A percentile compares a stretch with the other conserved stretches of the same genome.
Conservation (phyloP, 1,139 yeast species). For the Geotrichum phurueaensis region DNA sequence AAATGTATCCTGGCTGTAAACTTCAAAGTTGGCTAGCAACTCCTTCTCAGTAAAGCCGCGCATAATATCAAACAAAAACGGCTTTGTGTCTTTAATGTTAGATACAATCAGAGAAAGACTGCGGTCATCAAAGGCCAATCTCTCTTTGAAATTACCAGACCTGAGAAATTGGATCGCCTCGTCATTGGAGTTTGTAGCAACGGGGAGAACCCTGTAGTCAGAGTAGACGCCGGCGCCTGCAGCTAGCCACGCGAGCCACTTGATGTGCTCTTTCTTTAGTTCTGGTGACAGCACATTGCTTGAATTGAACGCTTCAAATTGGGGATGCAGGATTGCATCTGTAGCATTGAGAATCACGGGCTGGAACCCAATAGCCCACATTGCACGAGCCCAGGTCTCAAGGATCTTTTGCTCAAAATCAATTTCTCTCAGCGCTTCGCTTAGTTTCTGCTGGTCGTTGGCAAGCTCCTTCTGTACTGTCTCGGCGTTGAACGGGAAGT, state of each 20-base stretch:
- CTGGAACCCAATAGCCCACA: constrained; percentile 33
- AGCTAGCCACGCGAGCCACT: constrained; percentile 30
- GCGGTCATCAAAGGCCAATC: constrained; percentile 9
- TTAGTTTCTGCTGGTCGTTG: background rate
- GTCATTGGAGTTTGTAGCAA: constrained; percentile 15
- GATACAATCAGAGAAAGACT: constrained; percentile 8
- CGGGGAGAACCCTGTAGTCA: constrained; percentile 28
- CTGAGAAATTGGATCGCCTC: constrained; percentile 11
- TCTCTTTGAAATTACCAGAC: constrained; percentile 5
- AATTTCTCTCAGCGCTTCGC: constrained; percentile 4
- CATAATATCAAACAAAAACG: constrained; percentile 26
- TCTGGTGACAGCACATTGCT: constrained; percentile 1
- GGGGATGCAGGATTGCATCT: constrained; percentile 24
- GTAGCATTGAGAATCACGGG: constrained; percentile 28
- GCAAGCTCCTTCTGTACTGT: background rate
- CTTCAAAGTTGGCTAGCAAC: constrained; percentile 24
- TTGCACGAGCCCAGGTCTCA: constrained; percentile 31
- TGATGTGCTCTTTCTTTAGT: constrained; percentile 12
- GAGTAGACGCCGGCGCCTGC: constrained; percentile 30
- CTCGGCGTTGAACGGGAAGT: constrained; percentile 20
- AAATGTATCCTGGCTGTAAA: constrained; percentile 26
- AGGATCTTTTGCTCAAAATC: constrained; percentile 23
- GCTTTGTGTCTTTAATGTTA: constrained; percentile 18
- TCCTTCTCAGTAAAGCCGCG: constrained; percentile 17
- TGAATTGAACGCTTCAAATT: constrained; percentile 20